Conservation (phyloP, 2,329 filamentous ascomycete genomes). For the Botrytis paeoniae region DNA sequence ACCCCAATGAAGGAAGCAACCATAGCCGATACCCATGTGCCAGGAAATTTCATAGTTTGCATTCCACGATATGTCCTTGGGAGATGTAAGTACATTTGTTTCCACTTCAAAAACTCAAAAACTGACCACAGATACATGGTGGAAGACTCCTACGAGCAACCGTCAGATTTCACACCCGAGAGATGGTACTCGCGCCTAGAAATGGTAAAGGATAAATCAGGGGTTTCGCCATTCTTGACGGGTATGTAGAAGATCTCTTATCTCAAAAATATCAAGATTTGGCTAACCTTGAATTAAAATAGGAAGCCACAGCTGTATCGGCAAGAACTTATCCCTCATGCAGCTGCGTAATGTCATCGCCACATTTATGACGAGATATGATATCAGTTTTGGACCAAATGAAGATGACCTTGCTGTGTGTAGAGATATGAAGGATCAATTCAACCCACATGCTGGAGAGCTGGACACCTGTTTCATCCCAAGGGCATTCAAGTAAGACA, state of each 20-base stretch:
- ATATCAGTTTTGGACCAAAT: neutral
- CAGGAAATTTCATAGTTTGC: constrained; percentile 19
- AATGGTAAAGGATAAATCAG: constrained; percentile 28
- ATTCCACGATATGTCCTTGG: constrained; percentile 20
- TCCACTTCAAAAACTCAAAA: neutral
- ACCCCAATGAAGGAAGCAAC: constrained; percentile 38
- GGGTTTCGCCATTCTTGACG: constrained; percentile 35
- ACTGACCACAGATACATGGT: neutral
- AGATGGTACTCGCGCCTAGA: constrained; percentile 31
- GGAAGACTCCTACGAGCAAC: neutral
- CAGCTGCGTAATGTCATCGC: constrained; percentile 34
- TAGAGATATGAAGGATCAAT: neutral
- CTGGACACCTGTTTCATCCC: neutral
- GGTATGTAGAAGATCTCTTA: constrained; percentile 23
- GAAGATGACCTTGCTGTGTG: neutral
- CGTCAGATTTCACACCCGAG: constrained; percentile 35
- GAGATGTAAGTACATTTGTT: constrained; percentile 13
- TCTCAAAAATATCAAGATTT: neutral
- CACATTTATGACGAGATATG: neutral
- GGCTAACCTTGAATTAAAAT: neutral
- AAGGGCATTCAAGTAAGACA: neutral
- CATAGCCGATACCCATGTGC: constrained; percentile 21
- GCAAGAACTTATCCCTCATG: constrained; percentile 37
- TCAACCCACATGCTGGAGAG: neutral
- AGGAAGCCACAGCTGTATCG: constrained; percentile 29